These are phyloP conservation scores for Nothophaeocryptopus gaeumannii DNA, from an alignment of 2,329 filamentous ascomycete species.

Conservation along the genomic window DNA sequence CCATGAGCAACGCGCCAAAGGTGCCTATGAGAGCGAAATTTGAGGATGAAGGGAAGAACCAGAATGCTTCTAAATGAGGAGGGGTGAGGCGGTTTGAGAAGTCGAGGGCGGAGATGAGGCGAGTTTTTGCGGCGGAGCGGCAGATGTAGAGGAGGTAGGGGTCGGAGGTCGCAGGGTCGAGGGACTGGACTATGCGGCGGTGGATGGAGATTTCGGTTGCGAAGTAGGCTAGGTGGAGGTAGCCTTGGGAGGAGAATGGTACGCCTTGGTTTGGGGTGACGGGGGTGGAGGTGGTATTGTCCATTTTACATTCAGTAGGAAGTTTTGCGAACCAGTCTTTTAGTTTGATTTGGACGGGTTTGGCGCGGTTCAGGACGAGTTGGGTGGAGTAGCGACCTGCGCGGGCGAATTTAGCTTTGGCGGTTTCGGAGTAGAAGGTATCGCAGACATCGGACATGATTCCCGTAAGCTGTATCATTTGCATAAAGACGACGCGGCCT, in stretches of 20 bases:
- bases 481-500: slow-evolving; percentile 67
- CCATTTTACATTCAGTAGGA: slow-evolving; percentile 64
- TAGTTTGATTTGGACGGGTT: slow-evolving; percentile 77
- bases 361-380: slow-evolving; percentile 70
- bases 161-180: slow-evolving; percentile 57
- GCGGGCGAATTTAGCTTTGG: slow-evolving; percentile 65
- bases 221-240: slow-evolving; percentile 88
- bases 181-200: slow-evolving; percentile 80
- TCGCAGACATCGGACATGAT: slow-evolving; percentile 78
- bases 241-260: slow-evolving; percentile 49
- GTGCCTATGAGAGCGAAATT: slow-evolving; percentile 95
- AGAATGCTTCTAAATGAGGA: slow-evolving; percentile 83
- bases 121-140: slow-evolving; percentile 87
- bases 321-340: slow-evolving; percentile 77
- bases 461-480: slow-evolving; percentile 72
- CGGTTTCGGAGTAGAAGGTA: slow-evolving; percentile 76
- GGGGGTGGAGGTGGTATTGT: slow-evolving; percentile 38
- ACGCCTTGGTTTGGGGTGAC: slow-evolving; percentile 30
- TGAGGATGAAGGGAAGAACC: slow-evolving; percentile 83
- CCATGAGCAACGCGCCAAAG: slow-evolving; percentile 85
- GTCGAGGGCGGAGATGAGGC: slow-evolving; percentile 93
- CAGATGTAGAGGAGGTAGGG: slow-evolving; percentile 88
- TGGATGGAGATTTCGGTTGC: slow-evolving; percentile 92
- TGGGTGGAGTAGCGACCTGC: slow-evolving; percentile 69
- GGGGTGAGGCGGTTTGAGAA: slow-evolving; percentile 91